Conservation (phyloP, 164 flowering plant species). For the Vitis labrusca region DNA sequence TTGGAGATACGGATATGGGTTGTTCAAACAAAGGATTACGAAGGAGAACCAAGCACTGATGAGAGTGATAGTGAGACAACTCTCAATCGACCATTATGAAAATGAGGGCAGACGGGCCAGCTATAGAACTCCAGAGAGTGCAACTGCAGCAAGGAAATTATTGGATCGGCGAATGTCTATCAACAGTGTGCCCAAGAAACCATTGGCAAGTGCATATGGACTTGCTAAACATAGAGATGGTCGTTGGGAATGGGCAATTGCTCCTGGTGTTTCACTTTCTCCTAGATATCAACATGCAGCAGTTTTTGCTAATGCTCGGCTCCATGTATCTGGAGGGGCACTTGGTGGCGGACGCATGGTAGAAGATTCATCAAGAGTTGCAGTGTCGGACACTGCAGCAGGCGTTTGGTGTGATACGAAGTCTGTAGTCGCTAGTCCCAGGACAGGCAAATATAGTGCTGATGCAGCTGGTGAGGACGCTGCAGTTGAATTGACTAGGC, state of each 20-base stretch:
- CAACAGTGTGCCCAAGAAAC: slow-evolving; percentile 33
- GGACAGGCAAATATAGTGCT: slow-evolving; percentile 95
- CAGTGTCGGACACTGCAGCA: slow-evolving; percentile 98
- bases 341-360: slow-evolving; percentile 99
- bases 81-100: too few species aligned
- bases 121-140: too few species aligned
- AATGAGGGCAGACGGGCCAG: too few species aligned
- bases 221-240: slow-evolving; percentile 99
- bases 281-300: slow-evolving; percentile 99
- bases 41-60: too few species aligned
- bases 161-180: too few species aligned
- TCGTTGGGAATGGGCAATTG: slow-evolving; percentile 99
- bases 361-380: slow-evolving; percentile 16
- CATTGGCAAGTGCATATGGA: slow-evolving; percentile 96
- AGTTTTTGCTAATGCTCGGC: slow-evolving; percentile 97
- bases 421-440: slow-evolving; percentile 92
- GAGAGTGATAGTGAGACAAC: too few species aligned
- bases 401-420: slow-evolving; percentile 99
- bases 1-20: too few species aligned
- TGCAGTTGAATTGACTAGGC: slow-evolving; percentile 92
- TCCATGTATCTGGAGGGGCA: slow-evolving; percentile 99
- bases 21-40: too few species aligned
- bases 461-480: slow-evolving; percentile 99
- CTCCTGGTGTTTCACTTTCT: slow-evolving; percentile 99
- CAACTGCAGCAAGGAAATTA: too few species aligned